Conservation (phyloP, 495 filamentous ascomycete species). For the Penicillium canariense region DNA sequence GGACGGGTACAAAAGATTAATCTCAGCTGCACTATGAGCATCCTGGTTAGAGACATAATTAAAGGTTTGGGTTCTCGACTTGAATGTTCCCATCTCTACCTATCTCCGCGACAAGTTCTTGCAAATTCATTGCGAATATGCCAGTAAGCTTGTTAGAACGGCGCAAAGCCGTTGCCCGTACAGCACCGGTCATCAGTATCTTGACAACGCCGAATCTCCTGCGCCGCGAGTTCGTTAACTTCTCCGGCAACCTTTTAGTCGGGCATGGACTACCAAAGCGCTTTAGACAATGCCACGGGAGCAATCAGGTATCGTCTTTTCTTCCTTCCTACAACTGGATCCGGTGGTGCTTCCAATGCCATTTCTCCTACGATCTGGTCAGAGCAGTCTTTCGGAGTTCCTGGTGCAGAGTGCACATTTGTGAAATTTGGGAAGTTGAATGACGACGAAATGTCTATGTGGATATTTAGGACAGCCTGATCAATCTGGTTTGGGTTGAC, state of each 20-base stretch:
- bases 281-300: background rate
- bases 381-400: background rate
- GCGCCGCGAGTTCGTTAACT: too few species aligned
- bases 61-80: too few species aligned
- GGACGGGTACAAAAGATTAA: constrained; percentile 53
- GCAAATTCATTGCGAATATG: too few species aligned
- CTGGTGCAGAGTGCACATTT: background rate
- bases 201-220: too few species aligned
- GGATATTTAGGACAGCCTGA: background rate
- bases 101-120: too few species aligned
- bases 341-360: background rate
- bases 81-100: too few species aligned
- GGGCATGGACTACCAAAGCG: too few species aligned
- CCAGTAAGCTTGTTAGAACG: too few species aligned
- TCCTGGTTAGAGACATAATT: too few species aligned
- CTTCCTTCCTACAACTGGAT: background rate
- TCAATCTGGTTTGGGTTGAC: background rate
- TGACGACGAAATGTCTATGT: background rate
- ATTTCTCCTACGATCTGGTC: background rate
- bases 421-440: background rate
- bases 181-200: too few species aligned
- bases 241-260: too few species aligned
- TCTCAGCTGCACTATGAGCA: background rate
- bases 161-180: too few species aligned
- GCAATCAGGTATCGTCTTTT: background rate